Conservation (phyloP, 257 asterid species). For the Plectranthus barbatus region DNA sequence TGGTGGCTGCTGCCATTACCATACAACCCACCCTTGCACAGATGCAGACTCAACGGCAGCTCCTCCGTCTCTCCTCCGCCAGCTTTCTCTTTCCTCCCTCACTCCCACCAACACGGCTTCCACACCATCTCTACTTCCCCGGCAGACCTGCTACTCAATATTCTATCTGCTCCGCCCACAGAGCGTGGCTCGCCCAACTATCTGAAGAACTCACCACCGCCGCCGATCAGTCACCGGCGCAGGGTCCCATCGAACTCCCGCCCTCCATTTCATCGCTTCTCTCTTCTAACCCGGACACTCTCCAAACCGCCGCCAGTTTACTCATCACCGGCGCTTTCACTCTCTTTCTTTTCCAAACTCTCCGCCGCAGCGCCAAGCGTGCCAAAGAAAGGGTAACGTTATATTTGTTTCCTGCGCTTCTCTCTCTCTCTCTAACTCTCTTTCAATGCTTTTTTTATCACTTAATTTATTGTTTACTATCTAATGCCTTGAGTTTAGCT, state of each 20-base stretch:
- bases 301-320: slow-evolving; percentile 72
- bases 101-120: slow-evolving; percentile 9
- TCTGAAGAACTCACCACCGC: slow-evolving; percentile 16
- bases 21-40: background rate
- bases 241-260: slow-evolving; percentile 46
- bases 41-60: slow-evolving; percentile 25
- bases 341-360: slow-evolving; percentile 65
- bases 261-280: slow-evolving; percentile 30
- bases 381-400: slow-evolving; percentile 37
- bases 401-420: too few relatives aligned
- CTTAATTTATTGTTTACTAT: too few relatives aligned
- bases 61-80: slow-evolving; percentile 30
- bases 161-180: slow-evolving; percentile 20
- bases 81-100: slow-evolving; percentile 14
- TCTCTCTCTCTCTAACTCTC: background rate
- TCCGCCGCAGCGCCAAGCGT: slow-evolving; percentile 83
- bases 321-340: slow-evolving; percentile 77
- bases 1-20: too few relatives aligned
- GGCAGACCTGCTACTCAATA: background rate
- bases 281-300: slow-evolving; percentile 27
- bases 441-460: background rate
- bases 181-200: slow-evolving; percentile 23
- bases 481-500: too few relatives aligned
- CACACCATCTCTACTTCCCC: slow-evolving; percentile 4
- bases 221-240: slow-evolving; percentile 13